Conservation (phyloP, 306 rosid species). For the Cucumis sativus region DNA sequence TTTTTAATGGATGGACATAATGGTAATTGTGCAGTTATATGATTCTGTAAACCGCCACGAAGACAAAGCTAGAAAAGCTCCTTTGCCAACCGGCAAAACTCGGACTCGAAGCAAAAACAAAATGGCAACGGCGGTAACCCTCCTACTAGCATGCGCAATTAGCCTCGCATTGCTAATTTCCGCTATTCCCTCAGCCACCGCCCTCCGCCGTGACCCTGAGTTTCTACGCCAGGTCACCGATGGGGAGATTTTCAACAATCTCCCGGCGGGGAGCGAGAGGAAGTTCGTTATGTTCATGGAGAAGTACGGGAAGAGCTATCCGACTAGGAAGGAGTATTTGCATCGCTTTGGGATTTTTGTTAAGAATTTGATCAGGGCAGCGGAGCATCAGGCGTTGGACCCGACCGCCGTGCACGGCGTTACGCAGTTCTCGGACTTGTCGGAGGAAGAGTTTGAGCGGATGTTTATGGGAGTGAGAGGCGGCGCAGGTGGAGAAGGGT, state of each 20-base stretch:
- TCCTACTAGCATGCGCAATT: not conserved
- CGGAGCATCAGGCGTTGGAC: slow-evolving; percentile 63
- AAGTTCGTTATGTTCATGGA: slow-evolving; percentile 56
- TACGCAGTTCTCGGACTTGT: slow-evolving; percentile 68
- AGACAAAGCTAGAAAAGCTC: not conserved
- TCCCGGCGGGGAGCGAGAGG: slow-evolving; percentile 25
- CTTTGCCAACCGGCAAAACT: not conserved
- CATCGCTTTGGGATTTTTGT: slow-evolving; percentile 61
- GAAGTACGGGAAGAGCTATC: slow-evolving; percentile 42
- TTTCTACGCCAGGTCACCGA: not conserved
- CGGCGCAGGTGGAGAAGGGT: slow-evolving; percentile 4
- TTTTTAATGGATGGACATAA: not conserved
- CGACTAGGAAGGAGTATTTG: slow-evolving; percentile 55
- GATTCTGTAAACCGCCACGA: not conserved
- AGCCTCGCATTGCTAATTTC: not conserved
- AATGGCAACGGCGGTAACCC: not conserved
- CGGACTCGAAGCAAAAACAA: not conserved
- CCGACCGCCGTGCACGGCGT: slow-evolving; percentile 81
- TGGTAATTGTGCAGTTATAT: not conserved
- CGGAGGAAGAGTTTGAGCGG: slow-evolving; percentile 51
- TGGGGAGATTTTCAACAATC: not conserved
- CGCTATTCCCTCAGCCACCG: not conserved
- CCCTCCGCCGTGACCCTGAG: not conserved
- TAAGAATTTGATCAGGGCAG: slow-evolving; percentile 48
- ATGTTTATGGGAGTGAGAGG: slow-evolving; percentile 42